Conservation (phyloP, 129 eudicot genomes). For the Flaveria ramosissima region DNA sequence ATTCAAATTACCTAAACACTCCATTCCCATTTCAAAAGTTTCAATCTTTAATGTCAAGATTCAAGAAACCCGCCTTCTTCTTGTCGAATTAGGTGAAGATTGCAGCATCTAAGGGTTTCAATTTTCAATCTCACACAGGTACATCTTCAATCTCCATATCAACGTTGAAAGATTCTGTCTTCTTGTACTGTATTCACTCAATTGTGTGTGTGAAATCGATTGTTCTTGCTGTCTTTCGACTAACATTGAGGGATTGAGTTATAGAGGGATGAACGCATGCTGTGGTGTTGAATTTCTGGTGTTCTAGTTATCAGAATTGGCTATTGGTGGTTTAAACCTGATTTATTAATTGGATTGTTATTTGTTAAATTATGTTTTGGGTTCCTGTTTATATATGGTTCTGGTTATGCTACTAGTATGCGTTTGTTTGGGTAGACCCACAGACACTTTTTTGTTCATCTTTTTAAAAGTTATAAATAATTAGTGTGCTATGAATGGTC, state of each 20-base stretch:
- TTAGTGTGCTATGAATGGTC: background rate
- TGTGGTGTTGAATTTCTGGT: background rate
- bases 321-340: background rate
- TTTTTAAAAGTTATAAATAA: background rate
- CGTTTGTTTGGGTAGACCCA: background rate
- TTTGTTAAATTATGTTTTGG: too few species aligned
- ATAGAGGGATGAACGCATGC: background rate
- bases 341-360: background rate
- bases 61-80: constrained; percentile 1
- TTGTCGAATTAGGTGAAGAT: background rate
- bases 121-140: constrained; percentile 25
- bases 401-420: background rate
- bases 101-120: constrained; percentile 15
- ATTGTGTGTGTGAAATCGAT: background rate
- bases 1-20: constrained; percentile 6
- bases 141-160: background rate
- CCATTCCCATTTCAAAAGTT: constrained; percentile 19
- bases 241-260: background rate
- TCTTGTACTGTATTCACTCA: constrained; percentile 8
- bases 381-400: too few species aligned
- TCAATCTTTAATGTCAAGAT: constrained; percentile 21
- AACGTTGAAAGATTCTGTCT: constrained; percentile 6
- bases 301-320: background rate
- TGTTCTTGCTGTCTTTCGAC: constrained; percentile 7
- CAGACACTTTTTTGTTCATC: background rate